These are phyloP conservation scores for Lasiosphaeria hispida DNA, from an alignment of 495 filamentous ascomycete genomes.

Conservation along the genomic window DNA sequence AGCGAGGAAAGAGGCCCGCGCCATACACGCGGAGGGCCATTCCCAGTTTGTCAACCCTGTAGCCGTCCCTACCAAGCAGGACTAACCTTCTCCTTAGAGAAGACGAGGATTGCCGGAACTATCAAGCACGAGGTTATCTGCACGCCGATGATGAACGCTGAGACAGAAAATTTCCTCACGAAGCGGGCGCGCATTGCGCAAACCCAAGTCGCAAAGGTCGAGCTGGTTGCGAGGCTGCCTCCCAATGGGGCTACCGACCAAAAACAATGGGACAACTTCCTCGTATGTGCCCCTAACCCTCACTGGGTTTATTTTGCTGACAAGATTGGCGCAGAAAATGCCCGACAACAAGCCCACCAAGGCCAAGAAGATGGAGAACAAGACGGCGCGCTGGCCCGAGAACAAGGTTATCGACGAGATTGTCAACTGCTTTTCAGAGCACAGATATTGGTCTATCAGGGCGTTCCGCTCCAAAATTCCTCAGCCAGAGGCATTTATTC, in stretches of 20 bases:
- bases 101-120: constrained; percentile 71
- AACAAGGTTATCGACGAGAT: constrained; percentile 82
- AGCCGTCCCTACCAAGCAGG: not conserved
- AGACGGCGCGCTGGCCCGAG: constrained; percentile 80
- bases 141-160: constrained; percentile 69
- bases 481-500: constrained; percentile 91
- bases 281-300: constrained; percentile 45
- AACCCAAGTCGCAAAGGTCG: constrained; percentile 57
- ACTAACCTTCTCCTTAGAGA: constrained; percentile 52
- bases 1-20: constrained; percentile 60
- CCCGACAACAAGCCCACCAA: constrained; percentile 42
- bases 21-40: constrained; percentile 75
- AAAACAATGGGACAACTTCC: constrained; percentile 52
- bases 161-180: constrained; percentile 62
- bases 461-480: constrained; percentile 65
- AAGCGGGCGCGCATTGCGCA: constrained; percentile 60
- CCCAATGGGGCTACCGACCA: constrained; percentile 43
- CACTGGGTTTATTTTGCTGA: constrained; percentile 21
- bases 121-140: constrained; percentile 76
- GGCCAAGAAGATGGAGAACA: constrained; percentile 65
- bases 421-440: constrained; percentile 75
- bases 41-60: constrained; percentile 60
- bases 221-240: constrained; percentile 39
- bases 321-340: constrained; percentile 39
- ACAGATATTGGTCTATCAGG: constrained; percentile 87